Evolutionary conservation across 768 basidiomycete genomes (phyloP).

Genomic region (Termitomyces titanicus): DNA sequence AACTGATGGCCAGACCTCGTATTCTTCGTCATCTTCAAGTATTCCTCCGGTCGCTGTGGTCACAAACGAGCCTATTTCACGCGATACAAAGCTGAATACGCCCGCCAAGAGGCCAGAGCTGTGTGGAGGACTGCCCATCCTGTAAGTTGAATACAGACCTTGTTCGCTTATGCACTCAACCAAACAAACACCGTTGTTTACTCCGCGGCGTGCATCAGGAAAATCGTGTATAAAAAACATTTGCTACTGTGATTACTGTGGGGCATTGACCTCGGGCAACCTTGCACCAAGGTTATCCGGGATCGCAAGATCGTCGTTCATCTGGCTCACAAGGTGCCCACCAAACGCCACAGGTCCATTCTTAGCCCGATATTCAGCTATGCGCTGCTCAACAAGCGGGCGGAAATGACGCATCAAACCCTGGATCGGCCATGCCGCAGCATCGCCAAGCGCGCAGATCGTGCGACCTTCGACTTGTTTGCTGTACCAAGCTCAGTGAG

Average conservation of each 20-base stretch:
- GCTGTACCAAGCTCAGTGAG: constrained; percentile 31
- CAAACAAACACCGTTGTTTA: constrained; percentile 3
- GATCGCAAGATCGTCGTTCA: constrained; percentile 66
- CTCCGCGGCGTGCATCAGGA: neutral
- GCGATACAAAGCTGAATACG: constrained; percentile 66
- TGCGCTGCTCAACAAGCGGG: constrained; percentile 89
- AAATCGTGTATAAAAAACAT: neutral
- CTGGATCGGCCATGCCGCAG: constrained; percentile 98
- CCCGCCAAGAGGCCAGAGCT: constrained; percentile 50
- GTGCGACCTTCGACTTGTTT: constrained; percentile 98
- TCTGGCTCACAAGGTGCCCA: constrained; percentile 64
- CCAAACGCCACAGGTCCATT: constrained; percentile 89
- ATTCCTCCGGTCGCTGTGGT: constrained; percentile 55
- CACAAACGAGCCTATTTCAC: constrained; percentile 71
- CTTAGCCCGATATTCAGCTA: constrained; percentile 67
- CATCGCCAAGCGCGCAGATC: constrained; percentile 95
- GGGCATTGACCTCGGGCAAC: constrained; percentile 31
- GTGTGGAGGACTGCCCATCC: constrained; percentile 12
- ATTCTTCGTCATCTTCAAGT: constrained; percentile 12
- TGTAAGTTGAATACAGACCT: neutral
- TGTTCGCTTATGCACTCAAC: neutral
- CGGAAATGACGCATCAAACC: constrained; percentile 98
- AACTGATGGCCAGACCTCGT: constrained; percentile 1
- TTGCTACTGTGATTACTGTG: constrained; percentile 6
- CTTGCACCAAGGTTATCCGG: constrained; percentile 72